Evolutionary conservation across 2,329 filamentous ascomycete species (phyloP).

Genomic region (Polychaeton citri): DNA sequence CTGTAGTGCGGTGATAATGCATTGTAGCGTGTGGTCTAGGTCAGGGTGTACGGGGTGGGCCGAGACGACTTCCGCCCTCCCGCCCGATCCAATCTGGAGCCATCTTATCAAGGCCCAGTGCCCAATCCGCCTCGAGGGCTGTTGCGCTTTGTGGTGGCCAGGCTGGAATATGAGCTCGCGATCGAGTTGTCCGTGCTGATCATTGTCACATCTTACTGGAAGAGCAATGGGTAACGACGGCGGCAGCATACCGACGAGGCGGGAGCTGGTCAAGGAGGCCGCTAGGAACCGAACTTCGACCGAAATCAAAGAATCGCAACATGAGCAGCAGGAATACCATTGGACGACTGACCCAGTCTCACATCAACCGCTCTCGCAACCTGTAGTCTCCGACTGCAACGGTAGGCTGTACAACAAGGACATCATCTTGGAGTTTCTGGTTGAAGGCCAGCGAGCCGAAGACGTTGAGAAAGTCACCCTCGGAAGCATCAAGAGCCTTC

Average conservation of each 20-base stretch:
- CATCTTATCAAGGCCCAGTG: no score
- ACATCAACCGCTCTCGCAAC: conserved; percentile 55
- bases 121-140: no score
- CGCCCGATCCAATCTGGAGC: no score
- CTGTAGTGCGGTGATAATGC: no score
- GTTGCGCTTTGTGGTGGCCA: no score
- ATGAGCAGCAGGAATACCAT: conserved; percentile 71
- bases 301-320: conserved; percentile 76
- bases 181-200: no score
- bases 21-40: no score
- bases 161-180: no score
- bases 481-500: conserved; percentile 59
- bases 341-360: conserved; percentile 88
- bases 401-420: conserved; percentile 94
- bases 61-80: no score
- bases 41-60: no score
- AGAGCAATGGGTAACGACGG: conserved; percentile 99
- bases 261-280: conserved; percentile 90
- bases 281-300: conserved; percentile 69
- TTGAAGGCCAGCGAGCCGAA: conserved; percentile 39
- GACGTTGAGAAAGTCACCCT: conserved; percentile 50
- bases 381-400: conserved; percentile 70
- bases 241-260: conserved; percentile 83
- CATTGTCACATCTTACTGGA: no score
- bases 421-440: conserved; percentile 58